Evolutionary conservation across 208 protist species (phyloP), one percentile per base, ranked within the genome.

Genomic region (Wallacemonas rigidus): DNA sequence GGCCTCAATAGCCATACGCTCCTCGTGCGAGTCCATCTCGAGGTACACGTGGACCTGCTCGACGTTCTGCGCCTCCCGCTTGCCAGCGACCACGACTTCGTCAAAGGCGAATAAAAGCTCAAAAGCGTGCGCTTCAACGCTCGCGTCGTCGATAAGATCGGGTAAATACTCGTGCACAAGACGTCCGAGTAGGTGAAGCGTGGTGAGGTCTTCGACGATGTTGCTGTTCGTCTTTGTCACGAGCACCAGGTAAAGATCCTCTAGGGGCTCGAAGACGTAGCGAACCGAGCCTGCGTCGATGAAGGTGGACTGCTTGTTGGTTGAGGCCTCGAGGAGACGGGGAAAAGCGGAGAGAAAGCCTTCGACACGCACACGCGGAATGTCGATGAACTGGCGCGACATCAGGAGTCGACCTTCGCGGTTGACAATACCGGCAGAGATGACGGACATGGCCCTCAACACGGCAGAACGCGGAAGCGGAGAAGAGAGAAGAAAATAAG

Each of bases 191-290:
- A 99, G 73, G 54, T 98, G 93, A 44, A 99, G 82, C 11, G 98
- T 99, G 39, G 97, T 97, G 0, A 99, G 80, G 79, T 99, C 98
- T 75, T 99, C 98, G 2, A 99, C 89, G 72, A 99, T 99, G 85
- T 99, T 99, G 86, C 36, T 88, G 88, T 86, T 77, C 12, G 95
- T 98, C 40, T 93, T 98, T 2, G 98, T 99, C 45, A 99, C 86
- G 36, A 99, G 83, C 7, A 99, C 83, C 14, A 98, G 74, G 62
- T 85, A 94, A 6, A 99, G 85, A 14, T 88, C 70, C 75, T 99
- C 98, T 8, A 99, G 69, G 9, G 98, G 98, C 83, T 99, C 98
- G 79, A 99, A 99, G 1, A 99, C 97, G 76, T 99, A 99, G 56
- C 96, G 90, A 0, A 97, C 91, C 2, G 81, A 77, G 44, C 98